These are phyloP conservation scores for Aspergillus nidulans DNA, from an alignment of 495 filamentous ascomycete species.

Conservation along the genomic window DNA sequence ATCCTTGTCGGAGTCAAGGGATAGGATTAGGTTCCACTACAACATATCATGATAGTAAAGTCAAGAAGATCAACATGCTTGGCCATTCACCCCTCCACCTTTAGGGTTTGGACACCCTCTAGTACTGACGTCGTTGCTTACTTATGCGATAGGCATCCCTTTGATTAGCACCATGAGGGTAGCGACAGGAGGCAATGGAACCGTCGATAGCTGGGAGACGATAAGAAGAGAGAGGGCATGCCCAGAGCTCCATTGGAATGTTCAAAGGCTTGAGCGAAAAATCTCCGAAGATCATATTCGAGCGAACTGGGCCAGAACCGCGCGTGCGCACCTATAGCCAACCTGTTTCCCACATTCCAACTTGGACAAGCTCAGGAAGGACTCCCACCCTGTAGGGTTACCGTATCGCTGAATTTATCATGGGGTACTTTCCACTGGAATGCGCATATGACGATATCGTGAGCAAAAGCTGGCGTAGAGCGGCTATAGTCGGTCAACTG, in stretches of 20 bases:
- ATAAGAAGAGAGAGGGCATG: not conserved
- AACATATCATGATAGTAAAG: conserved; percentile 6
- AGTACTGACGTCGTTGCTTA: not conserved
- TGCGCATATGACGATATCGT: not conserved
- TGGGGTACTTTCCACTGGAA: conserved; percentile 1
- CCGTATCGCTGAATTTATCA: not conserved
- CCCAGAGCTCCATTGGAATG: conserved; percentile 7
- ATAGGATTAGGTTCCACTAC: conserved; percentile 4
- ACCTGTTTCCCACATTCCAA: conserved; percentile 9
- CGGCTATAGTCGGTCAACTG: not conserved
- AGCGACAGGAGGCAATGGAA: not conserved
- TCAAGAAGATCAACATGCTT: conserved; percentile 7
- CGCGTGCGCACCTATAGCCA: conserved; percentile 2
- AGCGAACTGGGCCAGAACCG: not conserved
- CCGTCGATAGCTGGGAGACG: not conserved
- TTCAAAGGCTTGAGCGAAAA: not conserved
- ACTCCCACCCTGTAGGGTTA: not conserved
- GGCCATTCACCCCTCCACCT: conserved; percentile 1
- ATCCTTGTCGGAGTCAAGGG: conserved; percentile 6
- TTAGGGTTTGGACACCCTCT: not conserved
- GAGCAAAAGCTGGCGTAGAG: not conserved
- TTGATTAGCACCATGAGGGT: not conserved
- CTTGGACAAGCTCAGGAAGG: not conserved
- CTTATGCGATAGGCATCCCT: not conserved
- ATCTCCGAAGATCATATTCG: not conserved